Evolutionary conservation across 176 grass and related monocot species (phyloP), one percentile per base, ranked within the genome.

Genomic region (Rhipidocladum racemiflorum): DNA sequence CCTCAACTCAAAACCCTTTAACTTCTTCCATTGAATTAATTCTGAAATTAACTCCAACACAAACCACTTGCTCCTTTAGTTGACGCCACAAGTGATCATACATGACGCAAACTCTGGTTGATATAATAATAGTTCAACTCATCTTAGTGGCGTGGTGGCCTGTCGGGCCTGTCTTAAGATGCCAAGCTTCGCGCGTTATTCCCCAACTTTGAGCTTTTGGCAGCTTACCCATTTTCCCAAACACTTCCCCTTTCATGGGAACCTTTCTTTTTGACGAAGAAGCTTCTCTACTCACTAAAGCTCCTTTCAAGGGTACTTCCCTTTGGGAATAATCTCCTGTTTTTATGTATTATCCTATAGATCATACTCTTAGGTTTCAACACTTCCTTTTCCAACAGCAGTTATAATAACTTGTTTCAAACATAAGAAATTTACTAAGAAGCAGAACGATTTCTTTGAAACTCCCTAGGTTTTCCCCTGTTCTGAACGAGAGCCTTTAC

Each of bases 221-320:
- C 9, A 60, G 50, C 35, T 23, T 44, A 5, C 9, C 17, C n/a
- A 1, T 44, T 44, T 45, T 44, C 3, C 36, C 9, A 45, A 42
- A 24, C 44, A 42, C 1, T 74, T 75, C 2, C 46, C 18, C 50
- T 67, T 35, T n/a, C 63, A 61, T 21, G 6, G 13, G 49, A 59
- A 30, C 72, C 27, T 35, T 55, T 56, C 12, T 51, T 84, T 84
- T 69, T 42, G n/a, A 70, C 67, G 14, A 70, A 21, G 32, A 66
- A 45, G 1, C 7, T 6, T 45, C 6, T 1, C 4, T n/a, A 40
- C 38, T 68, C 65, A 43, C 21, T 11, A 11, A 15, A 28, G 3
- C 27, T 46, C 40, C 45, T 44, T 16, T 42, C 23, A 69, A 3
- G 6, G 25, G 39, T 70, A 29, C 23, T 30, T 32, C 17, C 14